Evolutionary conservation across 768 basidiomycete species (phyloP).

Genomic region (Paxillus involutus): DNA sequence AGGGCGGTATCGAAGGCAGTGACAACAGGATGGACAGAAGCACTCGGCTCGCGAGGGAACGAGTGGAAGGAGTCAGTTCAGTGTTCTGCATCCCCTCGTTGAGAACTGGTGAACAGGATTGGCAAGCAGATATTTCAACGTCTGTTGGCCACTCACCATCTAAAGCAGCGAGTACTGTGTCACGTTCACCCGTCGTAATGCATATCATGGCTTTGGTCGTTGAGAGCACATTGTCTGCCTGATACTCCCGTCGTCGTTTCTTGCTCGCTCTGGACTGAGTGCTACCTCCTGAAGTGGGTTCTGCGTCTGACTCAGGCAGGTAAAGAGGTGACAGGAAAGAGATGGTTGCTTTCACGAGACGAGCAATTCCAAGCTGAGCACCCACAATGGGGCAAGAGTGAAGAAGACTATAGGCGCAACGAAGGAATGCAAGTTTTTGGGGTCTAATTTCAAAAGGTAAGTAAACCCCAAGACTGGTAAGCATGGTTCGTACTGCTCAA

Average conservation of each 20-base stretch:
- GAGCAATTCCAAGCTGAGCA: slow-evolving; percentile 47
- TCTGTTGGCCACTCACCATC: slow-evolving; percentile 46
- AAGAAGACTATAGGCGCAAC: slow-evolving; percentile 44
- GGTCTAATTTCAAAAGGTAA: slow-evolving; percentile 22
- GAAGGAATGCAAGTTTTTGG: slow-evolving; percentile 45
- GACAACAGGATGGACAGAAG: slow-evolving; percentile 57
- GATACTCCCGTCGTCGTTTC: slow-evolving; percentile 68
- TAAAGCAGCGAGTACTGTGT: slow-evolving; percentile 51
- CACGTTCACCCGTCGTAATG: slow-evolving; percentile 48
- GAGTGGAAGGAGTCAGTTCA: slow-evolving; percentile 50
- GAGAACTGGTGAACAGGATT: slow-evolving; percentile 43
- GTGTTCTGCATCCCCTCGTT: slow-evolving; percentile 47
- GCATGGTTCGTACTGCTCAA: slow-evolving; percentile 41
- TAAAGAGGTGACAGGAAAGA: slow-evolving; percentile 50
- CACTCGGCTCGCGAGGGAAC: slow-evolving; percentile 59
- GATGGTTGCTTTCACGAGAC: slow-evolving; percentile 55
- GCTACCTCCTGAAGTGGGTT: slow-evolving; percentile 19
- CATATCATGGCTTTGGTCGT: slow-evolving; percentile 46
- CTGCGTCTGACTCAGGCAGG: slow-evolving; percentile 35
- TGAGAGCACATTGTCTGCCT: slow-evolving; percentile 74
- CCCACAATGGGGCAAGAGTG: slow-evolving; percentile 44
- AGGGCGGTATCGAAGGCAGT: slow-evolving; percentile 55
- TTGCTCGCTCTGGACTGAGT: slow-evolving; percentile 53
- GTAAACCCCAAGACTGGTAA: neutral
- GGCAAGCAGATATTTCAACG: neutral